These are phyloP conservation scores for Colletotrichum filicis DNA, from an alignment of 2,329 filamentous ascomycete genomes.

Conservation along the genomic window DNA sequence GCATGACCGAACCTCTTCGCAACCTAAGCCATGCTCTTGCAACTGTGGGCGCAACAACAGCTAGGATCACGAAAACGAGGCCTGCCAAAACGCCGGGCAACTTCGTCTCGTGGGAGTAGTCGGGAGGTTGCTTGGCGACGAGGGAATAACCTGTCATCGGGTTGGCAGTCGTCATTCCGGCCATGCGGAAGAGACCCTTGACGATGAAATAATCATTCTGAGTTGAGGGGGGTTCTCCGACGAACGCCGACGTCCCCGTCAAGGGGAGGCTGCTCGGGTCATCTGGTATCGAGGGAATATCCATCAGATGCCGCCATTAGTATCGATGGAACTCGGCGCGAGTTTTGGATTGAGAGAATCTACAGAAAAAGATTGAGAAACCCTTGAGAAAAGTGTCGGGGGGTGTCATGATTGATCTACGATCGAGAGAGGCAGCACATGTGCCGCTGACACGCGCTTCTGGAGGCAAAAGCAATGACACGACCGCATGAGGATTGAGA, in stretches of 20 bases:
- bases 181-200: slow-evolving; percentile 20
- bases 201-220: slow-evolving; percentile 28
- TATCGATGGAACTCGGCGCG: background rate
- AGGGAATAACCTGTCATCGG: slow-evolving; percentile 36
- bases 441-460: background rate
- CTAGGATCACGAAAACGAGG: slow-evolving; percentile 42
- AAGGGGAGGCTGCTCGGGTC: slow-evolving; percentile 19
- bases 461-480: background rate
- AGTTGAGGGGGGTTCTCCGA: slow-evolving; percentile 25
- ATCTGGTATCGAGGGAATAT: slow-evolving; percentile 6
- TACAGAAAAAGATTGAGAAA: background rate
- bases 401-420: background rate
- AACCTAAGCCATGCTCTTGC: slow-evolving; percentile 38
- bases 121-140: slow-evolving; percentile 33
- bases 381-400: background rate
- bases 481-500: background rate
- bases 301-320: slow-evolving; percentile 16
- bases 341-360: background rate
- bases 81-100: slow-evolving; percentile 41
- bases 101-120: slow-evolving; percentile 40
- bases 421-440: background rate
- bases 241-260: slow-evolving; percentile 16
- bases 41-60: slow-evolving; percentile 42
- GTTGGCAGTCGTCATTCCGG: slow-evolving; percentile 35
- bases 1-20: slow-evolving; percentile 41